Evolutionary conservation across 2,329 filamentous ascomycete species (phyloP), one percentile per base, ranked within the genome.

Genomic region (Periconia sp.): DNA sequence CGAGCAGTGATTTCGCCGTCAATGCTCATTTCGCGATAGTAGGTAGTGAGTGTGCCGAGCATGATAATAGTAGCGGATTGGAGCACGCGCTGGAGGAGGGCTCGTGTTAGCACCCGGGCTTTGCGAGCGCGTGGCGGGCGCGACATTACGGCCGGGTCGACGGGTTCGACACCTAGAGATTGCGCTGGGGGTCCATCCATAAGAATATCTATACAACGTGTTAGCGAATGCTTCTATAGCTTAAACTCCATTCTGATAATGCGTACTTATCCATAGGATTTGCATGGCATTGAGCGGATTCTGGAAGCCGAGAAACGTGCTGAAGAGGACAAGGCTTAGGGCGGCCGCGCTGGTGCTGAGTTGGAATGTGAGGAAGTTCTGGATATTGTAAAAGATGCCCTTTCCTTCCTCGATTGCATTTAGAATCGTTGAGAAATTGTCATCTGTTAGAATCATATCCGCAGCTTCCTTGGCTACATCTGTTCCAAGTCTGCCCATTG

Each of bases 131-230:
- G 86, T 50, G 94, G 95, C 1, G 92, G 92, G 15, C 89, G 87
- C 49, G 82, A 87, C 89, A 99, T 96, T 39, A 99, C 90, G 50
- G 92, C 87, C 19, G 89, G 90, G 65, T 97, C 94, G 33, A 99
- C 94, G 13, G 86, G 86, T 68, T 99, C 94, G 24, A 99, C 94
- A 26, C 94, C 95, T 2, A 99, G 84, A 9, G 94, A 99, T 72
- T 99, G 94, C 2, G 94, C 94, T 1, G 94, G 94, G 12, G 94
- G 94, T 8, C 95, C 94, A 72, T 99, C 95, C 95, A 99, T 99
- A 60, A 99, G 92, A 65, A 99, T 97, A 68, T 99, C 92, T 97
- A 57, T 12, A 34, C 23, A 1, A 29, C 13, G 3, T 11, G 37
- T 68, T 54, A 68, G 61, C 26, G n/a, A 25, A 7, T 34, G 33